A percentile compares a stretch with the other conserved stretches of the same genome.
Conservation (phyloP, 768 basidiomycete species). For the Xerocomus potaroensis region DNA sequence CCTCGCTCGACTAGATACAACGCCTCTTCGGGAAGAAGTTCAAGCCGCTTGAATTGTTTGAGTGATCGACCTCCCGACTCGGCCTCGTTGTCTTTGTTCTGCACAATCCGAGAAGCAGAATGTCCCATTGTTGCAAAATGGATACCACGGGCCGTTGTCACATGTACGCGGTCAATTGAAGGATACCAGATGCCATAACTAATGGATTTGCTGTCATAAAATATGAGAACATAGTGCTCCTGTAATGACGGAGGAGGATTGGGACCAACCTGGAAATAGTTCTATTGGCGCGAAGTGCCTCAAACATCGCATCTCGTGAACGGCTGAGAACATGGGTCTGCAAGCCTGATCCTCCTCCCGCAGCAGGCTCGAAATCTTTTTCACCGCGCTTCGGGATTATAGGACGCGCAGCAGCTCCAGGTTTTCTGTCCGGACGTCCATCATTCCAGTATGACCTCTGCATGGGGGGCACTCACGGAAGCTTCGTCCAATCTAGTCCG, state of each 20-base stretch:
- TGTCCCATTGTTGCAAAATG: constrained; percentile 81
- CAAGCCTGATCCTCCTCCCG: constrained; percentile 59
- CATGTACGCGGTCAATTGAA: constrained; percentile 55
- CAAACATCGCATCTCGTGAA: constrained; percentile 82
- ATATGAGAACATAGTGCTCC: background rate
- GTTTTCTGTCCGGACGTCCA: constrained; percentile 12
- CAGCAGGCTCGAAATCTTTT: constrained; percentile 91
- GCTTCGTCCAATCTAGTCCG: constrained; percentile 78
- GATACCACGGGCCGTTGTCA: constrained; percentile 74
- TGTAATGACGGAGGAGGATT: background rate
- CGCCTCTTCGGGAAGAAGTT: constrained; percentile 92
- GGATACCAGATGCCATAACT: constrained; percentile 84
- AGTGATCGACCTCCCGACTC: constrained; percentile 1
- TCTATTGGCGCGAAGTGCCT: constrained; percentile 67
- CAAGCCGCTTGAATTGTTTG: constrained; percentile 61
- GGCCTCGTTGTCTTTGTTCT: constrained; percentile 27
- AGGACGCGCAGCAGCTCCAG: constrained; percentile 42
- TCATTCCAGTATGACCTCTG: constrained; percentile 5
- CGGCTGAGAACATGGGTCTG: constrained; percentile 81
- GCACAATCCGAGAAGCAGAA: constrained; percentile 51
- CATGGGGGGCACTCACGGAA: constrained; percentile 43
- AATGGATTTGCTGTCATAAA: constrained; percentile 55
- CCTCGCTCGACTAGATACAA: constrained; percentile 93
- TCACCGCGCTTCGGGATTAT: constrained; percentile 94
- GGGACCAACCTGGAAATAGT: constrained; percentile 66